Evolutionary conservation across 179 eudicot species (phyloP).

Genomic region (Silene vulgaris): DNA sequence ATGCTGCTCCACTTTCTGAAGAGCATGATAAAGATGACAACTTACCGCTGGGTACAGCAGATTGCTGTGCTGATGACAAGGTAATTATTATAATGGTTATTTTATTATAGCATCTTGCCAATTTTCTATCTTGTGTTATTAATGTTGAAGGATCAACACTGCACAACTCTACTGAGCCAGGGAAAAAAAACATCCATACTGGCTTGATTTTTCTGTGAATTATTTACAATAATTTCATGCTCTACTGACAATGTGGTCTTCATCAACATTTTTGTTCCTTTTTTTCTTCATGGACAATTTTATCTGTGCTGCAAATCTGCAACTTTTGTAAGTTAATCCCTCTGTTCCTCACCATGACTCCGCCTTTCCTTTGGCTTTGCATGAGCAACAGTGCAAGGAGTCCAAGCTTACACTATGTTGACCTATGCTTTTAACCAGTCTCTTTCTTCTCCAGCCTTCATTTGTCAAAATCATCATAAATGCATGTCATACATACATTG

Average conservation of each 20-base stretch:
- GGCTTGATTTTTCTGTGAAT: not conserved
- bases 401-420: not conserved
- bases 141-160: not conserved
- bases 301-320: not conserved
- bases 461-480: not conserved
- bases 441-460: not conserved
- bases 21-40: conserved; percentile 28
- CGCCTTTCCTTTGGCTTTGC: not conserved
- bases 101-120: not conserved
- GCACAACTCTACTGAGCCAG: not conserved
- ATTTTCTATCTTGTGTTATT: not conserved
- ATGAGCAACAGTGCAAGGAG: not conserved
- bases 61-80: conserved; percentile 26
- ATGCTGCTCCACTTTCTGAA: conserved; percentile 22
- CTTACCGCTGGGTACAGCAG: conserved; percentile 19
- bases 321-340: not conserved
- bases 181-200: not conserved
- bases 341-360: not conserved
- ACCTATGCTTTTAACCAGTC: conserved; percentile 4
- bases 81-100: conserved; percentile 22
- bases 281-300: not conserved
- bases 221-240: not conserved
- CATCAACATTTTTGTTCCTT: not conserved
- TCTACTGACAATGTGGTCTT: not conserved
- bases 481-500: not conserved